phyloP scores from a whole-genome alignment of 345 rosid genomes.

The Stellera chamaejasme region DNA sequence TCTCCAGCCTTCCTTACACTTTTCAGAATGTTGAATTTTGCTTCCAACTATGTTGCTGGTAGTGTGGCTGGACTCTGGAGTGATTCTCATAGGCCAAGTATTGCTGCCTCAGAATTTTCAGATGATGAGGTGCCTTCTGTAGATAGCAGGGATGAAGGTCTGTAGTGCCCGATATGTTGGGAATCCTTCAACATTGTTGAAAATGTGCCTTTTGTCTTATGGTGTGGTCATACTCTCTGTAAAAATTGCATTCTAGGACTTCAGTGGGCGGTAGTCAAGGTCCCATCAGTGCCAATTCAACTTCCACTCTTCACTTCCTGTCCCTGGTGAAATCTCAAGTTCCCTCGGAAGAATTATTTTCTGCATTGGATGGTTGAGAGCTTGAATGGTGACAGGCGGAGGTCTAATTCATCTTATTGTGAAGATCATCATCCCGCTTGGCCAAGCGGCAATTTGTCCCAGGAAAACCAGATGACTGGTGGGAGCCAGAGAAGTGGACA shows the following conservation, averaged over 20 bases:
- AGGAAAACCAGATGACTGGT: slow-evolving; percentile 21
- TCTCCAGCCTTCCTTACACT: neutral
- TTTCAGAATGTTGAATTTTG: slow-evolving; percentile 54
- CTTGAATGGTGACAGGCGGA: slow-evolving; percentile 62
- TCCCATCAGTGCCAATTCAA: slow-evolving; percentile 69
- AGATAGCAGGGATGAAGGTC: slow-evolving; percentile 58
- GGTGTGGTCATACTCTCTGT: slow-evolving; percentile 96
- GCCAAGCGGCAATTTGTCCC: slow-evolving; percentile 19
- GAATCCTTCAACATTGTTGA: slow-evolving; percentile 92
- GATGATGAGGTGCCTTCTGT: slow-evolving; percentile 60
- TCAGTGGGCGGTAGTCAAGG: slow-evolving; percentile 66
- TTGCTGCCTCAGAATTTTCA: slow-evolving; percentile 48
- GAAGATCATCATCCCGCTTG: slow-evolving; percentile 31
- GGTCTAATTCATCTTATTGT: slow-evolving; percentile 25
- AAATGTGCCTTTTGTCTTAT: slow-evolving; percentile 76
- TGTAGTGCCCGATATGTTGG: slow-evolving; percentile 90
- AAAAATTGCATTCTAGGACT: slow-evolving; percentile 79
- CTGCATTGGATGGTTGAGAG: slow-evolving; percentile 96
- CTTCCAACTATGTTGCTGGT: slow-evolving; percentile 38
- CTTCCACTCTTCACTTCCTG: slow-evolving; percentile 86
- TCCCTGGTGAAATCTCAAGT: slow-evolving; percentile 81
- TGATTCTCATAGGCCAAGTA: slow-evolving; percentile 23
- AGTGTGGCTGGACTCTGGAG: slow-evolving; percentile 31
- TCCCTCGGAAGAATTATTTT: slow-evolving; percentile 83
- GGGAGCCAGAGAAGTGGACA: slow-evolving; percentile 32